Conservation (phyloP, 2,329 filamentous ascomycete genomes). For the Calonectria honghensis region DNA sequence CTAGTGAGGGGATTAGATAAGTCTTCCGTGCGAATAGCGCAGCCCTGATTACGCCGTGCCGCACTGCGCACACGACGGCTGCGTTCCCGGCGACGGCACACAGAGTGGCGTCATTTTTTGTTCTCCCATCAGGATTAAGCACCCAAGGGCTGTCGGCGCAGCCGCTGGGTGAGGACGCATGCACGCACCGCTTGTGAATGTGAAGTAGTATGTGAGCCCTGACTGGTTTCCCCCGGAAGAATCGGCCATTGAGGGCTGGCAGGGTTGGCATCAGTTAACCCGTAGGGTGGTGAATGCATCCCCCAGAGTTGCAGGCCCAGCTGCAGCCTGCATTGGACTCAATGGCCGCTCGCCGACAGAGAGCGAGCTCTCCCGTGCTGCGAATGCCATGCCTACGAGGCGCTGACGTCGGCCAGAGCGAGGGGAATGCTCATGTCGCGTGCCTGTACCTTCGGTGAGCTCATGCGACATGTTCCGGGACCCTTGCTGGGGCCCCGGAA, state of each 20-base stretch:
- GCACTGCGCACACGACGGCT: conserved; percentile 17
- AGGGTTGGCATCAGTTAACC: conserved; percentile 3
- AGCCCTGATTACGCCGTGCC: conserved; percentile 24
- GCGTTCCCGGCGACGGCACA: conserved; percentile 9
- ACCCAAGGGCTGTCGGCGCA: not conserved
- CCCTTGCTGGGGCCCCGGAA: conserved; percentile 7
- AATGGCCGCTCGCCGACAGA: conserved; percentile 1
- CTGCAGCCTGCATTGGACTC: not conserved
- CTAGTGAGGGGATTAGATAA: conserved; percentile 29
- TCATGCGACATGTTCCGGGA: conserved; percentile 30
- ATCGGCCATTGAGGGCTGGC: conserved; percentile 15
- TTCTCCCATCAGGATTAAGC: not conserved
- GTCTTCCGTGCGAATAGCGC: not conserved
- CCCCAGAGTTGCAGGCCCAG: not conserved
- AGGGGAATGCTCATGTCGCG: not conserved
- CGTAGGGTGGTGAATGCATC: conserved; percentile 7
- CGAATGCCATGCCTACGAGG: not conserved
- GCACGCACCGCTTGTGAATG: not conserved
- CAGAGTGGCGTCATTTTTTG: conserved; percentile 32
- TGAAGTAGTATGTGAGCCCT: not conserved
- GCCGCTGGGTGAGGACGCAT: conserved; percentile 10
- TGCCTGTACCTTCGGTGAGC: conserved; percentile 19
- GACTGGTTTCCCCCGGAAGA: conserved; percentile 15
- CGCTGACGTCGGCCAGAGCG: not conserved
- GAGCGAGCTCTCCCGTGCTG: not conserved